A percentile compares a stretch with the other conserved stretches of the same genome.
Conservation (phyloP, 768 basidiomycete genomes). For the Kwoniella sp. region DNA sequence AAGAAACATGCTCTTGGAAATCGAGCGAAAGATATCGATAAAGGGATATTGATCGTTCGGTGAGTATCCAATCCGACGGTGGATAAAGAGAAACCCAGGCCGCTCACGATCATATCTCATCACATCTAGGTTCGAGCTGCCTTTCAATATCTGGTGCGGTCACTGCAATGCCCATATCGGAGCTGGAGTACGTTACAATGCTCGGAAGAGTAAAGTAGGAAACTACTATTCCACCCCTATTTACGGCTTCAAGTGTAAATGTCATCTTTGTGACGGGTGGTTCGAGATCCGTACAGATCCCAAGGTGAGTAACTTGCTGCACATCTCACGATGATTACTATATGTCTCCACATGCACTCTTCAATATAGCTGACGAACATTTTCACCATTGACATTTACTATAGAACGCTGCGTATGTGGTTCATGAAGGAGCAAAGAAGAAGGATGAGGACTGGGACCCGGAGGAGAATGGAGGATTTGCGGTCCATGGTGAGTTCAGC, state of each 20-base stretch:
- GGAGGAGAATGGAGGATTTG: conserved; percentile 90
- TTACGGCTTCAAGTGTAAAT: conserved; percentile 94
- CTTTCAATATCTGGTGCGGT: conserved; percentile 75
- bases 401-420: conserved; percentile 93
- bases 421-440: conserved; percentile 85
- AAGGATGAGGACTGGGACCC: conserved; percentile 98
- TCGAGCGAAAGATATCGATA: conserved; percentile 90
- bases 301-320: conserved; percentile 67
- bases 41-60: conserved; percentile 91
- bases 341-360: not conserved
- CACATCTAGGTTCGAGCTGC: conserved; percentile 71
- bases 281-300: conserved; percentile 98
- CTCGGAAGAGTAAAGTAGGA: conserved; percentile 96
- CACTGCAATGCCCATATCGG: conserved; percentile 93
- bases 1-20: conserved; percentile 88
- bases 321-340: too few relatives aligned
- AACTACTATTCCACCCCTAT: conserved; percentile 94
- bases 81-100: not conserved
- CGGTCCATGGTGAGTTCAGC: conserved; percentile 68
- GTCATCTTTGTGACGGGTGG: conserved; percentile 93
- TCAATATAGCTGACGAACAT: not conserved
- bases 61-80: conserved; percentile 18
- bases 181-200: conserved; percentile 99
- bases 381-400: not conserved
- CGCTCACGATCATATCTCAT: too few relatives aligned